A percentile compares a stretch with the other conserved stretches of the same genome.
These are phyloP conservation scores for Chara braunii DNA, from an alignment of 139 green algal species.

Conservation along the genomic window DNA sequence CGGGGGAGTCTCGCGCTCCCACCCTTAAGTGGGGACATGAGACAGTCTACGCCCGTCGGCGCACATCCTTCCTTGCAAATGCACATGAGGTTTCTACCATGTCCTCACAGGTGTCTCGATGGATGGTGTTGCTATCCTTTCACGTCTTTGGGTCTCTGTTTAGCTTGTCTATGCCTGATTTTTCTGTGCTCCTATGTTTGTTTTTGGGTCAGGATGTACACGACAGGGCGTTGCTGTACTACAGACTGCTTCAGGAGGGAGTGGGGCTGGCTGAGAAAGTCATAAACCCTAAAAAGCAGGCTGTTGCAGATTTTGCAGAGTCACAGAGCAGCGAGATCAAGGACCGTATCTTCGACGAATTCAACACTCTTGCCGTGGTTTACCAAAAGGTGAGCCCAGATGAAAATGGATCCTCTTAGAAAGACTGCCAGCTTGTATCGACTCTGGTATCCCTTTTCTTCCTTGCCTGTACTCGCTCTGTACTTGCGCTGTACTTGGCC, in stretches of 20 bases:
- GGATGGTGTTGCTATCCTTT: too few relatives aligned
- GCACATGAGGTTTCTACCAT: too few relatives aligned
- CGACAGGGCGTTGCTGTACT: slow-evolving; percentile 85
- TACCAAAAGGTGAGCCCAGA: slow-evolving; percentile 46
- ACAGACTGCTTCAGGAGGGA: slow-evolving; percentile 63
- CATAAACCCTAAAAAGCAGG: slow-evolving; percentile 32
- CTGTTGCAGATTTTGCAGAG: slow-evolving; percentile 49
- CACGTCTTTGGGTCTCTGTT: too few relatives aligned
- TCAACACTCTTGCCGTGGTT: slow-evolving; percentile 81
- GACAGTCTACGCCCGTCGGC: too few relatives aligned
- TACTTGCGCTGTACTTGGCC: not conserved
- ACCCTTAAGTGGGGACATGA: too few relatives aligned
- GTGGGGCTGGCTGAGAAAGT: slow-evolving; percentile 36
- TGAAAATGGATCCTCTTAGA: not conserved
- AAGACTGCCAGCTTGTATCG: not conserved
- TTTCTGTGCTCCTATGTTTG: too few relatives aligned
- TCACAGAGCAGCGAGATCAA: slow-evolving; percentile 52
- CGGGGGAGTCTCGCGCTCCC: too few relatives aligned
- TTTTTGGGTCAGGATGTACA: slow-evolving; percentile 71
- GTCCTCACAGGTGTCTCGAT: too few relatives aligned
- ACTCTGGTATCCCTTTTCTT: slow-evolving; percentile 20
- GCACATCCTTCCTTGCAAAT: too few relatives aligned
- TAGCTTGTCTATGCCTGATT: too few relatives aligned
- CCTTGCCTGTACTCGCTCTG: slow-evolving; percentile 27
- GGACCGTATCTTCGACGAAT: slow-evolving; percentile 80